Conservation (phyloP, 305 asterid genomes). For the Coffea humblotiana region DNA sequence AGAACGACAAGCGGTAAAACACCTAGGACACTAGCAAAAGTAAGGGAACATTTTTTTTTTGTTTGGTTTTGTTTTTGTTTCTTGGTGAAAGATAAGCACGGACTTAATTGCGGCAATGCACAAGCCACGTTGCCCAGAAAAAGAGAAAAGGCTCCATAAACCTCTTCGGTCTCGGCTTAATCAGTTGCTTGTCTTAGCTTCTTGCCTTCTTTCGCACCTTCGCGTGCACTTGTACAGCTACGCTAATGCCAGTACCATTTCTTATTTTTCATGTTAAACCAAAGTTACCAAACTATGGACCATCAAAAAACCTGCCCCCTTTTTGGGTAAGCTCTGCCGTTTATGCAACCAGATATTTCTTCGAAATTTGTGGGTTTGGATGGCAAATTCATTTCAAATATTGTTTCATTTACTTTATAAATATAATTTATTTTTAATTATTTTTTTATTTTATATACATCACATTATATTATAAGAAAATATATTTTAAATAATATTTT, state of each 20-base stretch:
- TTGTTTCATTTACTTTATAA: no score
- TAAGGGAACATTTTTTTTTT: background rate
- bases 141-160: background rate
- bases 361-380: background rate
- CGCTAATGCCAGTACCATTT: no score
- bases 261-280: background rate
- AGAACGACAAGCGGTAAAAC: background rate
- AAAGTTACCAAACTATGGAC: no score
- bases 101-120: background rate
- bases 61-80: background rate
- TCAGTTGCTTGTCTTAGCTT: background rate
- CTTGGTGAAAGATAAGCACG: background rate
- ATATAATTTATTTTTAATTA: no score
- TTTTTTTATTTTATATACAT: no score
- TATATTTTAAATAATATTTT: no score
- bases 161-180: background rate
- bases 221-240: background rate
- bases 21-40: background rate
- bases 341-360: background rate
- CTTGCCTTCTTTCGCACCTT: background rate
- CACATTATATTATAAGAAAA: no score
- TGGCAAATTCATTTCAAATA: no score
- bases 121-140: background rate
- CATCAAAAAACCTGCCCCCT: background rate
- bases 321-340: background rate